Conservation (phyloP, 75 land plant genomes). For the Azolla pinnata region DNA sequence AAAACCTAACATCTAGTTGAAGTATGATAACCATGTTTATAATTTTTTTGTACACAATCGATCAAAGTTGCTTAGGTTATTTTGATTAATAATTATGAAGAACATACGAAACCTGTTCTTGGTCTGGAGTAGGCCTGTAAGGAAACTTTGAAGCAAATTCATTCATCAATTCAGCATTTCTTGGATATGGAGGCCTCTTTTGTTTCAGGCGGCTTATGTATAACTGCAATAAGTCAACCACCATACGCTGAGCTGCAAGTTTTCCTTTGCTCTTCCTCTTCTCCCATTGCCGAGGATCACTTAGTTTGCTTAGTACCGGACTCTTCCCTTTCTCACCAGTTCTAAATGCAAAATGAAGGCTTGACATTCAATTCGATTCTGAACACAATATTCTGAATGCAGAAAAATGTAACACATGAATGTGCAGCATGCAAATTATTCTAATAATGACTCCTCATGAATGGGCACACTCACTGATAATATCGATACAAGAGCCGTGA, state of each 20-base stretch:
- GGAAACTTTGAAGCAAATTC: slow-evolving; percentile 78
- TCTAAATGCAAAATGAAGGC: too few relatives aligned
- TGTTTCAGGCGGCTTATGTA: slow-evolving; percentile 85
- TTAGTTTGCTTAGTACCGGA: slow-evolving; percentile 70
- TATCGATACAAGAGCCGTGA: slow-evolving; percentile 75
- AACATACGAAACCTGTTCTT: slow-evolving; percentile 50
- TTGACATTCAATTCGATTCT: too few relatives aligned
- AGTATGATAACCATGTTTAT: too few relatives aligned
- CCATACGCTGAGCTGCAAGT: slow-evolving; percentile 84
- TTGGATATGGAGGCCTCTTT: slow-evolving; percentile 71
- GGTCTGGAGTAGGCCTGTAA: slow-evolving; percentile 83
- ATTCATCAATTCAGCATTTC: slow-evolving; percentile 24
- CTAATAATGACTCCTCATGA: too few relatives aligned
- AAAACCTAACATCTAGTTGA: too few relatives aligned
- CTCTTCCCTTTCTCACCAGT: slow-evolving; percentile 75
- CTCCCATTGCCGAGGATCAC: slow-evolving; percentile 76
- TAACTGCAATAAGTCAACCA: slow-evolving; percentile 91
- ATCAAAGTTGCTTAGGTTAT: too few relatives aligned
- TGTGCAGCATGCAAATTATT: too few relatives aligned
- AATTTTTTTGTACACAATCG: too few relatives aligned
- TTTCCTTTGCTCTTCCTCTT: slow-evolving; percentile 81
- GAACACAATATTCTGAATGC: too few relatives aligned
- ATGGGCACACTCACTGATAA: slow-evolving; percentile 59
- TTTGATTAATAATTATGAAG: background rate
- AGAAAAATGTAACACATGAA: too few relatives aligned